Base-by-base conservation (phyloP, 441 rosid species). In the Macaranga tanarius region DNA sequence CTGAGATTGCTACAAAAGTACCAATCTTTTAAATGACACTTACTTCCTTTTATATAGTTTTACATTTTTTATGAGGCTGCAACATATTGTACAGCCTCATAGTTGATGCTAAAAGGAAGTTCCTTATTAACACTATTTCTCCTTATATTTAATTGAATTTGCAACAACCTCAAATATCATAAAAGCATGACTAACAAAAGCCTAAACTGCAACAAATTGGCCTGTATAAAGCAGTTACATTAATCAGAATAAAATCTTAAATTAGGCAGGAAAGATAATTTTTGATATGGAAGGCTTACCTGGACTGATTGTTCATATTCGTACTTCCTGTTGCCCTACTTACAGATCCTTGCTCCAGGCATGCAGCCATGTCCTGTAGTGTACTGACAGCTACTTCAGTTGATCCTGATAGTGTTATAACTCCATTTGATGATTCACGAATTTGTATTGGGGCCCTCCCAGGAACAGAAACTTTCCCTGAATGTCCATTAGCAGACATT, bases 321-420 rank as follows among this genome's bases (percentile, higher is more conserved):
- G 99, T 96, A 76, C 99, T 92, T 54, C 97, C 99, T 0, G 99
- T 96, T 74, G 99, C 99, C 74, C 99, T 85, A 77, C 89, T 87
- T 60, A 87, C 42, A 1, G 99, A 96, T 26, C 99, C 99, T 79
- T 92, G 99, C 61, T 92, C 99, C 28, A 96, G 89, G 79, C 97
- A 96, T 73, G 93, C 83, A 62, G 92, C 86, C 99, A 96, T 96
- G 86, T 92, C 98, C 78, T 92, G 86, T 65, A 93, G 77, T 47
- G 95, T 81, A 77, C 76, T 82, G 52, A 96, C 94, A 50, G 88
- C 79, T 52, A 86, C 86, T 86, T 96, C 99, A 23, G 93, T 93
- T 10, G 99, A 93, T 79, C 99, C 98, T 50, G 98, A 96, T 79
- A 96, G 82, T 0, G 97, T 96, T 77, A 96, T 96, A 54, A 93